Conservation (phyloP, 2,329 filamentous ascomycete genomes). For the Metarhizium brunneum region DNA sequence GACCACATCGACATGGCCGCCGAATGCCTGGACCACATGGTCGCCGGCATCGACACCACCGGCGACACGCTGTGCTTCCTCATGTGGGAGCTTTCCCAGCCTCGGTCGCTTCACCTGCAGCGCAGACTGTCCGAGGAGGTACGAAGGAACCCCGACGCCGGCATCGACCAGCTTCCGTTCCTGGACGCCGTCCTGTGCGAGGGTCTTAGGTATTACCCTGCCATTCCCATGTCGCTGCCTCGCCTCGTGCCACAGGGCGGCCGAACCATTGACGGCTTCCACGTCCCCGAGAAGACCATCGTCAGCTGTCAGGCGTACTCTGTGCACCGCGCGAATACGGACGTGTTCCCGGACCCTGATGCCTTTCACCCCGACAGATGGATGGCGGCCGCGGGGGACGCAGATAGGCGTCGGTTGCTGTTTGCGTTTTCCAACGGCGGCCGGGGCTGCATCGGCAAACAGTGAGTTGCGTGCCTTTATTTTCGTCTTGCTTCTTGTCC, state of each 20-base stretch:
- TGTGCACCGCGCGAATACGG: conserved; percentile 46
- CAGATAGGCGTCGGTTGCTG: conserved; percentile 54
- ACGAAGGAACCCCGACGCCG: conserved; percentile 23
- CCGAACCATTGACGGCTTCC: conserved; percentile 44
- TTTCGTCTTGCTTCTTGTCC: not conserved
- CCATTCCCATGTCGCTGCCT: conserved; percentile 59
- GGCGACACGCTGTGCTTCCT: conserved; percentile 61
- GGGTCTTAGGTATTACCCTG: conserved; percentile 51
- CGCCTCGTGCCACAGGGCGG: conserved; percentile 47
- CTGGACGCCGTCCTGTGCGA: conserved; percentile 57
- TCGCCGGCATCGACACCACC: conserved; percentile 63
- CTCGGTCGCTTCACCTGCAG: conserved; percentile 42
- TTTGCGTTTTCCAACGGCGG: conserved; percentile 60
- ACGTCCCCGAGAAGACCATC: conserved; percentile 42
- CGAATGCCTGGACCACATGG: conserved; percentile 64
- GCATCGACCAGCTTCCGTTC: conserved; percentile 43
- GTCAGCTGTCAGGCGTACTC: conserved; percentile 55
- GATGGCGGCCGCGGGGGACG: conserved; percentile 65
- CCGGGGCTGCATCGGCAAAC: conserved; percentile 55
- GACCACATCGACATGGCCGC: conserved; percentile 49
- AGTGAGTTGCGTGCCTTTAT: conserved; percentile 38
- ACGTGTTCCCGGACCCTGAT: conserved; percentile 72
- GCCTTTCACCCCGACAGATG: conserved; percentile 74
- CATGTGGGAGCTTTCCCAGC: conserved; percentile 61
- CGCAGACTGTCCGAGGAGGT: conserved; percentile 44